Base-by-base conservation (phyloP, 768 basidiomycete species). In the Serpula lacrymans region DNA sequence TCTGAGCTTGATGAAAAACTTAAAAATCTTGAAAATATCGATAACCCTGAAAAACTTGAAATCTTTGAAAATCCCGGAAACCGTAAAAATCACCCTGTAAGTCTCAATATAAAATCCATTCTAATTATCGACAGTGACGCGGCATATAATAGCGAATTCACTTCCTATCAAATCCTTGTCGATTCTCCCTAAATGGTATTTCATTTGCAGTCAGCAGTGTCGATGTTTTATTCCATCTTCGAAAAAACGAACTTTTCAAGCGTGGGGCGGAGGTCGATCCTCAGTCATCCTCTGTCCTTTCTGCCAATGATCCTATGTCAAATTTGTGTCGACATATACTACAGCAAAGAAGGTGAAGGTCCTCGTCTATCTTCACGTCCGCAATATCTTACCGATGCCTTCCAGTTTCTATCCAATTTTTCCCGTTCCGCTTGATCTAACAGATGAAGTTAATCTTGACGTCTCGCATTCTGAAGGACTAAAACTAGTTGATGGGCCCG, bases 361-460 rank as follows among this genome's bases (percentile, higher is more conserved):
- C 13, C 32, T 31, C 12, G 5, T 14, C 8, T 39, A 23, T 37
- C 17, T 2, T 21, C 30, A n/a, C n/a, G n/a, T n/a, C n/a, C n/a
- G n/a, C 9, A 24, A 32, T 23, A 29, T 34, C 37, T 16, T 10
- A 26, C 44, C 45, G 37, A 42, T 34, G 20, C 5, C 3, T 20
- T 1, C 17, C n/a, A 97, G 92, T 53, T 96, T 96, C 67, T 99
- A 98, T 58, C 96, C 96, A 0, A 63, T 96, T 28, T 97, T 97
- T 62, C 96, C 96, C 7, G 76, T 81, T 1, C 91, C 96, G 0
- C 57, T 72, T 10, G 85, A 87, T 5, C 62, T 85, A 13, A 69
- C 82, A 2, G 70, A 77, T 26, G 91, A 95, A 54, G 80, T 97
- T 42, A 94, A 96, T 55, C 74, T 99, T 28, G 93, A 96, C 54